Conservation (phyloP, 495 filamentous ascomycete species). For the Trichocladium antarcticum region DNA sequence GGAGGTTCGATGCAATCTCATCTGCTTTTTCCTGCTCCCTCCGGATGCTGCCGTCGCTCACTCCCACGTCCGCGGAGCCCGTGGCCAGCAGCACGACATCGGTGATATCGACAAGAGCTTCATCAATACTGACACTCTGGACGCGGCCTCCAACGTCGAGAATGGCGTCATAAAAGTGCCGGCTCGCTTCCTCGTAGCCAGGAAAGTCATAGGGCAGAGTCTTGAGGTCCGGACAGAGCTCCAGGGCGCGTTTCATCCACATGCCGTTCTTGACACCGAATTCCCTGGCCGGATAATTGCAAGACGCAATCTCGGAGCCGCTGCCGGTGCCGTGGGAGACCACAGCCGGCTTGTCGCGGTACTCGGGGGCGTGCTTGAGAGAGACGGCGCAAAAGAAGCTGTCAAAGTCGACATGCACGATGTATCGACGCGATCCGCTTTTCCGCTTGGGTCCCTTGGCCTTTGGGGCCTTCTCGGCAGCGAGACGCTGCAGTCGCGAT, state of each 20-base stretch:
- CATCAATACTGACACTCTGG: slow-evolving; percentile 94
- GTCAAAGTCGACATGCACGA: slow-evolving; percentile 95
- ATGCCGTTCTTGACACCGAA: slow-evolving; percentile 91
- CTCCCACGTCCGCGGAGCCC: slow-evolving; percentile 55
- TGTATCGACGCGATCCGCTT: slow-evolving; percentile 60
- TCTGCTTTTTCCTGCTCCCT: slow-evolving; percentile 74
- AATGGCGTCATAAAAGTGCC: slow-evolving; percentile 74
- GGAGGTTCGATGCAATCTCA: slow-evolving; percentile 54
- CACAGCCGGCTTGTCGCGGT: slow-evolving; percentile 69
- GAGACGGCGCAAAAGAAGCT: slow-evolving; percentile 96
- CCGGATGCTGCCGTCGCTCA: slow-evolving; percentile 62
- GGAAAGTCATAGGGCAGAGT: slow-evolving; percentile 88
- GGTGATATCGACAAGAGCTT: slow-evolving; percentile 75
- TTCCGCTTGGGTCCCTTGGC: slow-evolving; percentile 31
- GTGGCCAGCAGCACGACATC: slow-evolving; percentile 51
- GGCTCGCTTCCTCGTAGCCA: slow-evolving; percentile 85
- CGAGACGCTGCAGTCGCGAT: slow-evolving; percentile 66
- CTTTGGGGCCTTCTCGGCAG: slow-evolving; percentile 46
- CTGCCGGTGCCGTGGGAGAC: slow-evolving; percentile 77
- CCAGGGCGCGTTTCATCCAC: slow-evolving; percentile 91
- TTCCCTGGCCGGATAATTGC: slow-evolving; percentile 81
- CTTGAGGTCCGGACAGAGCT: slow-evolving; percentile 74
- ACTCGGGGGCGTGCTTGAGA: slow-evolving; percentile 60
- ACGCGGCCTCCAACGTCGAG: slow-evolving; percentile 68
- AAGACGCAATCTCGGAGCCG: slow-evolving; percentile 91